Conservation (phyloP, 306 rosid species). For the Malus asiatica region DNA sequence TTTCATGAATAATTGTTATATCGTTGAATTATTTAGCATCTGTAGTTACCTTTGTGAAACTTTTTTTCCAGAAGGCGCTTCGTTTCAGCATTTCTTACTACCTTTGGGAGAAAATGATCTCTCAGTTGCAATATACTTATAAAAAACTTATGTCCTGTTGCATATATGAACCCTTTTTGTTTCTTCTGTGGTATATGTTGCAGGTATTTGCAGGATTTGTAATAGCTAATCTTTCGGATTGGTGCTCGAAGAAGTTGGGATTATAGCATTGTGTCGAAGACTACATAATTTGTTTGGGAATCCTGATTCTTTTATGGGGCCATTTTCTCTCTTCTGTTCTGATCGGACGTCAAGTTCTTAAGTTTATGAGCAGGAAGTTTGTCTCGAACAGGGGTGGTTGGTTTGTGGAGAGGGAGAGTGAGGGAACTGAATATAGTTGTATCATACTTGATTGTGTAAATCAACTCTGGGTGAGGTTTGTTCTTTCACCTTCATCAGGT, state of each 20-base stretch:
- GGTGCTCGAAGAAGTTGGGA: conserved; percentile 57
- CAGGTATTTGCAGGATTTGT: conserved; percentile 97
- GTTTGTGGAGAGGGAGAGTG: conserved; percentile 20
- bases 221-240: conserved; percentile 78
- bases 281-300: conserved; percentile 10
- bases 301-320: conserved; percentile 35
- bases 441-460: conserved; percentile 34
- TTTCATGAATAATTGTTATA: not conserved
- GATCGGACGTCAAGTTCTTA: conserved; percentile 14
- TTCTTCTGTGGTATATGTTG: conserved; percentile 22
- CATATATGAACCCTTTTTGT: not conserved
- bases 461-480: conserved; percentile 20
- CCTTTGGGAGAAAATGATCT: not conserved
- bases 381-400: not conserved
- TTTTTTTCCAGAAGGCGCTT: not conserved
- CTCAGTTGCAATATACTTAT: not conserved
- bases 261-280: conserved; percentile 36
- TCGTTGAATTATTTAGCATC: not conserved
- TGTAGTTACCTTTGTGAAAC: not conserved
- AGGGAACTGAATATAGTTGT: conserved; percentile 2
- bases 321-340: conserved; percentile 9
- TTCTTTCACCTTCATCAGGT: conserved; percentile 13
- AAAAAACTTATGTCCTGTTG: not conserved
- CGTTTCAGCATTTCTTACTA: not conserved
- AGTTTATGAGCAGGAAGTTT: not conserved